A percentile compares a stretch with the other conserved stretches of the same genome.
Conservation (phyloP, 2,329 filamentous ascomycete species). For the Pleurostoma richardsiae region DNA sequence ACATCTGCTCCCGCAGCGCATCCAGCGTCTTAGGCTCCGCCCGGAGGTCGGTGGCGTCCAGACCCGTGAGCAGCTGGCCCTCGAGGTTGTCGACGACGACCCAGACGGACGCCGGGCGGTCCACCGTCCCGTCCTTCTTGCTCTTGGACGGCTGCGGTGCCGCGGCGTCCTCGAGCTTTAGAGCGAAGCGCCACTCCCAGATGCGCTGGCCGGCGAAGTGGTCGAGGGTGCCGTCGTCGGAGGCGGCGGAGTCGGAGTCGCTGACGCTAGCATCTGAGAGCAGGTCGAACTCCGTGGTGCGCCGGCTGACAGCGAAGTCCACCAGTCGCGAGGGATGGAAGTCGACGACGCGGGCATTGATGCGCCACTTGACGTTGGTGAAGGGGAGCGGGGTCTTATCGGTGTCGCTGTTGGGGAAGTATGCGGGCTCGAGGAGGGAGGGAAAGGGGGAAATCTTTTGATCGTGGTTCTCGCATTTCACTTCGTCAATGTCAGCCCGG, state of each 20-base stretch:
- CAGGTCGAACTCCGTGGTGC: slow-evolving; percentile 38
- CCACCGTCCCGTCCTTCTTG: slow-evolving; percentile 11
- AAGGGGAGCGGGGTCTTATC: slow-evolving; percentile 59
- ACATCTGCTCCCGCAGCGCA: slow-evolving; percentile 64
- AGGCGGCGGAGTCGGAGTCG: slow-evolving; percentile 19
- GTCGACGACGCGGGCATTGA: slow-evolving; percentile 73
- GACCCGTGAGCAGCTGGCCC: slow-evolving; percentile 40
- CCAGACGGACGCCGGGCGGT: slow-evolving; percentile 49
- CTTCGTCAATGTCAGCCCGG: slow-evolving; percentile 17
- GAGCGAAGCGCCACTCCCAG: slow-evolving; percentile 83
- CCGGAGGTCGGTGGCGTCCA: slow-evolving; percentile 54
- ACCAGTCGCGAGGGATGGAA: slow-evolving; percentile 67
- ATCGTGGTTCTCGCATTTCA: slow-evolving; percentile 40
- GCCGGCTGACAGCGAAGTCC: slow-evolving; percentile 59
- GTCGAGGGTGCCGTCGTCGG: slow-evolving; percentile 20
- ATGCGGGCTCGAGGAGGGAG: slow-evolving; percentile 30
- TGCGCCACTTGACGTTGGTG: slow-evolving; percentile 65
- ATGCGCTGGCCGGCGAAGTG: slow-evolving; percentile 14
- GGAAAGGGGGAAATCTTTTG: slow-evolving; percentile 27
- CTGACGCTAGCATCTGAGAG: slow-evolving; percentile 39
- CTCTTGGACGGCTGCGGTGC: slow-evolving; percentile 16
- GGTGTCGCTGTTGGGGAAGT: slow-evolving; percentile 35
- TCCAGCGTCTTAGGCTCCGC: slow-evolving; percentile 41
- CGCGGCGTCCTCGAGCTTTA: slow-evolving; percentile 69
- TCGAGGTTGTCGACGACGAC: slow-evolving; percentile 59